phyloP scores from a whole-genome alignment of 306 rosid species.

The Rubus parviflorus region DNA sequence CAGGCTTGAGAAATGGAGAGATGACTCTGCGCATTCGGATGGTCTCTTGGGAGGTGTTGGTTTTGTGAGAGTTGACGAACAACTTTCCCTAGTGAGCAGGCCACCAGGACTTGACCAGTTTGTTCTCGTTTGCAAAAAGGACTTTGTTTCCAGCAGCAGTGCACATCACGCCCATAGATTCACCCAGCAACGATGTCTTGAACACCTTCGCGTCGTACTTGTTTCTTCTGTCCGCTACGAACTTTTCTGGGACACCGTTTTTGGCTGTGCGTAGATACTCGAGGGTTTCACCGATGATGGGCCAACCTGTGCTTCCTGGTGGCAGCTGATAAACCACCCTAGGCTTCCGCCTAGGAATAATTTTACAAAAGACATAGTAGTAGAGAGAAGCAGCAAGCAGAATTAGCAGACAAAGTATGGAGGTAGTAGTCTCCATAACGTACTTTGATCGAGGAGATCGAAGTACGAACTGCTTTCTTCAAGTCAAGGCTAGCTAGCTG shows the following conservation, averaged over 20 bases:
- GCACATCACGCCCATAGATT: background rate
- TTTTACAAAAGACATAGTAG: too few species aligned
- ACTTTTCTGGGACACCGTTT: background rate
- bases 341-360: too few species aligned
- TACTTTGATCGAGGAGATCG: too few species aligned
- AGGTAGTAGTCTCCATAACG: too few species aligned
- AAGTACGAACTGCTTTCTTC: too few species aligned
- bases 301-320: slow-evolving; percentile 1
- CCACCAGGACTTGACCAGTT: background rate
- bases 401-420: too few species aligned
- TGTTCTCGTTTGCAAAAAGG: background rate
- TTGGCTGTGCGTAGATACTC: slow-evolving; percentile 1
- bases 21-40: background rate
- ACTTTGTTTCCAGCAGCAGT: background rate
- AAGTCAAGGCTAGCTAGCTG: too few species aligned
- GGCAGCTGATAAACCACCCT: background rate
- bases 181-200: background rate
- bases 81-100: background rate
- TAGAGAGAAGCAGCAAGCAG: too few species aligned
- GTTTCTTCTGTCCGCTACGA: background rate
- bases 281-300: background rate
- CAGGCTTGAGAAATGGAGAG: background rate
- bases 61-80: background rate
- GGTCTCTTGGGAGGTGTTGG: background rate
- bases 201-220: background rate